Percentiles rank a stretch among this genome's conserved stretches.
These are phyloP conservation scores for Tuber umbilicatum DNA, from an alignment of 495 filamentous ascomycete genomes.

Conservation along the genomic window DNA sequence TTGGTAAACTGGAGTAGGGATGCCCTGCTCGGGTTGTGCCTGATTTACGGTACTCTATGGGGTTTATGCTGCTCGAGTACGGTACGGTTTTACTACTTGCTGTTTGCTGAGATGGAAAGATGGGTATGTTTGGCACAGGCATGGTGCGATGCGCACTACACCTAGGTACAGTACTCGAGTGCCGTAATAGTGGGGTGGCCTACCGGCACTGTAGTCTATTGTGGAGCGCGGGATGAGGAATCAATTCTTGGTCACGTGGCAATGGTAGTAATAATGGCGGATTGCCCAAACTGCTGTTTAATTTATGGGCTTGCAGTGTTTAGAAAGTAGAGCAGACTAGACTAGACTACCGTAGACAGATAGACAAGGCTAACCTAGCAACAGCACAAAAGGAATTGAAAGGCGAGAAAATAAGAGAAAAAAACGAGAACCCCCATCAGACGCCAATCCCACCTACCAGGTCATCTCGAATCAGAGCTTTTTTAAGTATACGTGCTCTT, in stretches of 20 bases:
- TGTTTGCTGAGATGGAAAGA: too few species aligned
- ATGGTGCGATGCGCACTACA: too few species aligned
- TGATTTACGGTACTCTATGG: too few species aligned
- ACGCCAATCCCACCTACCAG: neutral
- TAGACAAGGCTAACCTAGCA: neutral
- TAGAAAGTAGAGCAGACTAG: neutral
- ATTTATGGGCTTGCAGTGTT: neutral
- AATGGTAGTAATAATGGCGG: neutral
- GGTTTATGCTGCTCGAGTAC: too few species aligned
- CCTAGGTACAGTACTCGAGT: too few species aligned
- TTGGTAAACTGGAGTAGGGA: too few species aligned
- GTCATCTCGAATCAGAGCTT: conserved; percentile 4
- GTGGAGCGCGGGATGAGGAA: neutral
- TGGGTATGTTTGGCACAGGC: too few species aligned
- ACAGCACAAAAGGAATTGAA: conserved; percentile 10
- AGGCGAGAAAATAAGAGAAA: neutral
- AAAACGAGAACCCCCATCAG: neutral
- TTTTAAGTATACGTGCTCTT: conserved; percentile 15
- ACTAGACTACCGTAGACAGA: neutral
- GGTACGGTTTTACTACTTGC: too few species aligned
- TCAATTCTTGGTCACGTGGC: neutral
- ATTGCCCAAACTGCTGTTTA: neutral
- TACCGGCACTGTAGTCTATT: too few species aligned
- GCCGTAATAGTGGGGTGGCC: too few species aligned
- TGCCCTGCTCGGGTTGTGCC: too few species aligned